Conservation (phyloP, 768 basidiomycete genomes). For the Lentinula sp. region DNA sequence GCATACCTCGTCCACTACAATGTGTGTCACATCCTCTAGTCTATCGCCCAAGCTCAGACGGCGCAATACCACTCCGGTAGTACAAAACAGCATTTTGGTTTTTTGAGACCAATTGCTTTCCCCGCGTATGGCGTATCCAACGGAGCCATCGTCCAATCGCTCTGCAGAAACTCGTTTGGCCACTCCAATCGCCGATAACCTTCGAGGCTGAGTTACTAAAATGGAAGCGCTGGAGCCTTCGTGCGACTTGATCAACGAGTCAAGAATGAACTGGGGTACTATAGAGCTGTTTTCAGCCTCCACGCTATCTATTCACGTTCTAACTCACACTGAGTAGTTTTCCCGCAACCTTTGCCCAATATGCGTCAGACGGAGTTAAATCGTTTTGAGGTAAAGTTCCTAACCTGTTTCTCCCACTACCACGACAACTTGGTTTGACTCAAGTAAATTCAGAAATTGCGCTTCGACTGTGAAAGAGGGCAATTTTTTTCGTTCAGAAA, state of each 20-base stretch:
- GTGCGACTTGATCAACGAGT: slow-evolving; percentile 62
- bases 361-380: not conserved
- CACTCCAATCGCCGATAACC: slow-evolving; percentile 85
- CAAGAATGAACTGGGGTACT: slow-evolving; percentile 90
- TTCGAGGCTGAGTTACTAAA: slow-evolving; percentile 83
- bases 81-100: slow-evolving; percentile 84
- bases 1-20: slow-evolving; percentile 85
- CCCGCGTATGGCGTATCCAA: slow-evolving; percentile 88
- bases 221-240: slow-evolving; percentile 67
- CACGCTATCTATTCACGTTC: not conserved
- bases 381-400: not conserved
- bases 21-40: slow-evolving; percentile 68
- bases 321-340: slow-evolving; percentile 75
- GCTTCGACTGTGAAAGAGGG: slow-evolving; percentile 73
- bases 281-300: not conserved
- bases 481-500: slow-evolving; percentile 50
- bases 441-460: slow-evolving; percentile 54
- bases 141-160: slow-evolving; percentile 65
- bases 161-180: slow-evolving; percentile 84
- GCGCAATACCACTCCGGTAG: slow-evolving; percentile 87
- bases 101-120: slow-evolving; percentile 62
- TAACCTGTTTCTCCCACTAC: slow-evolving; percentile 88
- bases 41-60: slow-evolving; percentile 71
- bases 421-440: slow-evolving; percentile 61
- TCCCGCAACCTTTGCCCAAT: slow-evolving; percentile 67